A percentile compares a stretch with the other conserved stretches of the same genome.
Conservation (phyloP, 257 asterid genomes). For the Voacanga thouarsii region DNA sequence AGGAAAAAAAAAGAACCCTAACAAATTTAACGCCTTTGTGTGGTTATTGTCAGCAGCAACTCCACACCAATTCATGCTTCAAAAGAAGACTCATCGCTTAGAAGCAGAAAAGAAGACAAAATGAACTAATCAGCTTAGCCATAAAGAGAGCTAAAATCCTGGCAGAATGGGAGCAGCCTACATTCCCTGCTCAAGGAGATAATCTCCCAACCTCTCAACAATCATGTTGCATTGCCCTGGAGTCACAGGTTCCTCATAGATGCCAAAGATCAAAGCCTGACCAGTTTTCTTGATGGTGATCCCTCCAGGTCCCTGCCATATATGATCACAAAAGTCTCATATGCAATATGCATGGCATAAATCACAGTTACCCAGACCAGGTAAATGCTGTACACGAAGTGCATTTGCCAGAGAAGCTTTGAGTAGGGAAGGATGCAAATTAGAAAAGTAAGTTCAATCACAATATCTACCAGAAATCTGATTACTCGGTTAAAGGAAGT, state of each 20-base stretch:
- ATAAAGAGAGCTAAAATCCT: not conserved
- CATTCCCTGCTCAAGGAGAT: conserved; percentile 47
- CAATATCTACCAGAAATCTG: no score
- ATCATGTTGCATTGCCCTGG: conserved; percentile 59
- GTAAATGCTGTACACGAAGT: no score
- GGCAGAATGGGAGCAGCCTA: conserved; percentile 16
- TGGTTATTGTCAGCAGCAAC: conserved; percentile 15
- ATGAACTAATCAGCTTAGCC: not conserved
- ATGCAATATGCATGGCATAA: not conserved
- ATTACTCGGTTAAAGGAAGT: no score
- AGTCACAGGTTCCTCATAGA: conserved; percentile 55
- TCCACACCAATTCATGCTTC: conserved; percentile 14
- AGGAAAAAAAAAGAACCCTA: not conserved
- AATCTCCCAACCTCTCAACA: conserved; percentile 55
- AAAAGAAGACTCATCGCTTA: not conserved
- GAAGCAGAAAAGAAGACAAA: not conserved
- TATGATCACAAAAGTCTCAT: not conserved
- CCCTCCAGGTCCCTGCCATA: conserved; percentile 48
- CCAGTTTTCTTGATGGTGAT: conserved; percentile 49
- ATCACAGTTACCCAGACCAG: no score
- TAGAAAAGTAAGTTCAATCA: no score
- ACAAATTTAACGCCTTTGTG: conserved; percentile 2
- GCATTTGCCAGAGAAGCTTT: no score
- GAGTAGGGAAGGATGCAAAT: no score
- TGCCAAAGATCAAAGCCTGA: conserved; percentile 44